Percentiles rank a stretch among this genome's conserved stretches.
These are phyloP conservation scores for Nadsonia starkeyi-henricii DNA, from an alignment of 1,139 yeast species.

Conservation along the genomic window DNA sequence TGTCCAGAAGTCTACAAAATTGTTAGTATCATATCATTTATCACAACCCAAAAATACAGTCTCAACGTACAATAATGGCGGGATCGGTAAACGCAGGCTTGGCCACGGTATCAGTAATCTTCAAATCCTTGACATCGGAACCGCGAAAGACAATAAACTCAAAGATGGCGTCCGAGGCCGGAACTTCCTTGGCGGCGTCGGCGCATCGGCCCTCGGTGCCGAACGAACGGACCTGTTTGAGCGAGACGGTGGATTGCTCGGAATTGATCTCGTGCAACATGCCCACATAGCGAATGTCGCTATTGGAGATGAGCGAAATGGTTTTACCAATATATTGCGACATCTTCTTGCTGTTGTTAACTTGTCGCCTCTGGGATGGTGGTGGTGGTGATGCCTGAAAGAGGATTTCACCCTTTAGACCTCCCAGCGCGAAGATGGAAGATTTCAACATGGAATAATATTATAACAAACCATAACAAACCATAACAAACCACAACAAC, in stretches of 20 bases:
- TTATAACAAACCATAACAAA: too few species aligned
- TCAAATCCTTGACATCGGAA: conserved; percentile 79
- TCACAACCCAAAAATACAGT: conserved; percentile 6
- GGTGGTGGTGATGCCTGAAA: not conserved
- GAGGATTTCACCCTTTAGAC: not conserved
- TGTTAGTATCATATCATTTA: conserved; percentile 21
- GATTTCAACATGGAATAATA: too few species aligned
- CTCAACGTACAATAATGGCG: conserved; percentile 12
- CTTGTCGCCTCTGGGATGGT: too few species aligned
- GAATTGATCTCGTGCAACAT: conserved; percentile 76
- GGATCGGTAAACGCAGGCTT: conserved; percentile 20
- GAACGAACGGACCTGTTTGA: conserved; percentile 66
- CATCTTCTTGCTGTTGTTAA: conserved; percentile 30
- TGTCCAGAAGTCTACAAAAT: conserved; percentile 25
- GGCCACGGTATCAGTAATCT: conserved; percentile 58
- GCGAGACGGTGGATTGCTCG: conserved; percentile 80
- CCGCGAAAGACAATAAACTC: conserved; percentile 83
- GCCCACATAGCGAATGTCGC: conserved; percentile 84
- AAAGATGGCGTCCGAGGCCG: conserved; percentile 59
- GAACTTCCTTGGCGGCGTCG: conserved; percentile 56
- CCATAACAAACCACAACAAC: not conserved
- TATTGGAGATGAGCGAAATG: conserved; percentile 75
- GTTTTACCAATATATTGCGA: conserved; percentile 87
- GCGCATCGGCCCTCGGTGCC: conserved; percentile 84
- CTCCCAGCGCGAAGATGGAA: too few species aligned